These are phyloP conservation scores for Rhodotorula sp. DNA, from an alignment of 1,284 basidiomycete species.

Conservation along the genomic window DNA sequence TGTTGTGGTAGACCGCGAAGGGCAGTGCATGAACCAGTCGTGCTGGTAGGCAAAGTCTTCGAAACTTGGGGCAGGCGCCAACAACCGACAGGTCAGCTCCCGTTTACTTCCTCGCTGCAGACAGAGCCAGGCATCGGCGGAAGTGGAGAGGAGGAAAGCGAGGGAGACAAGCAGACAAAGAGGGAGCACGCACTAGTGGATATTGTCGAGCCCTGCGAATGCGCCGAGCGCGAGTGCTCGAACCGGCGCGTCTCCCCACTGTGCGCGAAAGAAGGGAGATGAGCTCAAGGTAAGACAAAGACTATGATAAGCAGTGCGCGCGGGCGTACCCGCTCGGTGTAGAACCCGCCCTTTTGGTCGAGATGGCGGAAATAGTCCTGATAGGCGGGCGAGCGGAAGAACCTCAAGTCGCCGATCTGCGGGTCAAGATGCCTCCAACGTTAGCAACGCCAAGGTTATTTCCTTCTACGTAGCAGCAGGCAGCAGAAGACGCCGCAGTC, in stretches of 20 bases:
- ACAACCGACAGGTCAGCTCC: not conserved
- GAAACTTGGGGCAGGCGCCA: slow-evolving; percentile 26
- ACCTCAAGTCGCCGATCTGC: slow-evolving; percentile 50
- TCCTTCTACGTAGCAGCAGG: no score
- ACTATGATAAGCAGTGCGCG: no score
- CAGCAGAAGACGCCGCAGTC: no score
- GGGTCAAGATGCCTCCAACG: no score
- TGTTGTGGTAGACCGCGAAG: not conserved
- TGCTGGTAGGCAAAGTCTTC: slow-evolving; percentile 44
- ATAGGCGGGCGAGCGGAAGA: slow-evolving; percentile 49
- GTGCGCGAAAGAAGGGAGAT: not conserved
- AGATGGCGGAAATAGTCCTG: slow-evolving; percentile 49
- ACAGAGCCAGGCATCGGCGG: no score
- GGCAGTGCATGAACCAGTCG: slow-evolving; percentile 44
- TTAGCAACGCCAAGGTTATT: no score
- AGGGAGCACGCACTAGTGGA: slow-evolving; percentile 38
- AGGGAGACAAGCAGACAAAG: not conserved
- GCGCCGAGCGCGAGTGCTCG: slow-evolving; percentile 48
- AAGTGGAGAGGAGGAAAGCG: no score
- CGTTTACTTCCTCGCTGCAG: no score
- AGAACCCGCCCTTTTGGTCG: slow-evolving; percentile 49
- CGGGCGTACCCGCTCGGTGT: slow-evolving; percentile 34
- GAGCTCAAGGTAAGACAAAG: no score
- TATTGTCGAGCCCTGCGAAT: slow-evolving; percentile 30
- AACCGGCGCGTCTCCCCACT: slow-evolving; percentile 53